Evolutionary conservation across 2,329 filamentous ascomycete species (phyloP), one percentile per base, ranked within the genome.

Genomic region (Talaromyces verruculosus): DNA sequence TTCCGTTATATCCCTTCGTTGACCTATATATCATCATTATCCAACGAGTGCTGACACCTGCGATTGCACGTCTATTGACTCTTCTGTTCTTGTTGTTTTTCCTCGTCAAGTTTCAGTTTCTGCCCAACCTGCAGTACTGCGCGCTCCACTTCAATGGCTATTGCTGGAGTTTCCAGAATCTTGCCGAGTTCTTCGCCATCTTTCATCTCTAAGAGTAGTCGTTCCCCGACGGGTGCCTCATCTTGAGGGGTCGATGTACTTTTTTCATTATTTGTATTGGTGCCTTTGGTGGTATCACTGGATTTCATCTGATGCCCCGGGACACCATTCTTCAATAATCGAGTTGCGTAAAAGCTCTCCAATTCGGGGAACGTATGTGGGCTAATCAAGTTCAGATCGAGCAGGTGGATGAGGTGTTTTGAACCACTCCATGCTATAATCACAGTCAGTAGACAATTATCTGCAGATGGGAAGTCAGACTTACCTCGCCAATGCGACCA

Each of bases 401-500:
- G 78, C 13, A 99, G 85, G 77, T 92, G 95, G 70, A 94, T 87
- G 39, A 98, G 81, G 76, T 98, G 91, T 72, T 88, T 91, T 22
- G 92, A 93, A 64, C 95, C 95, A 43, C 88, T 87, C 63, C 96
- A 82, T 63, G 95, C 95, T 81, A 68, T 37, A 4, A 45, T 71
- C 67, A 68, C 70, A 75, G 73, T 39, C 4, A 53, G 30, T 33
- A 37, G 37, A 17, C 35, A 5, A 53, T 17, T 1, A 51, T 61
- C 15, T 65, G 3, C 1, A 43, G 5, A 19, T 1, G 8, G 30
- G 13, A 53, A 47, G 30, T n/a, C 75, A 69, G 74, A 72, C 77
- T 67, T 68, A 84, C 83, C 83, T 79, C 90, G 87, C 88, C 91
- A 96, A 78, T 97, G 92, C 22, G 91, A 96, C 90, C 91, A 98